Conservation (phyloP, 192 early-diverging fungal species). For the Umbelopsis sp. region DNA sequence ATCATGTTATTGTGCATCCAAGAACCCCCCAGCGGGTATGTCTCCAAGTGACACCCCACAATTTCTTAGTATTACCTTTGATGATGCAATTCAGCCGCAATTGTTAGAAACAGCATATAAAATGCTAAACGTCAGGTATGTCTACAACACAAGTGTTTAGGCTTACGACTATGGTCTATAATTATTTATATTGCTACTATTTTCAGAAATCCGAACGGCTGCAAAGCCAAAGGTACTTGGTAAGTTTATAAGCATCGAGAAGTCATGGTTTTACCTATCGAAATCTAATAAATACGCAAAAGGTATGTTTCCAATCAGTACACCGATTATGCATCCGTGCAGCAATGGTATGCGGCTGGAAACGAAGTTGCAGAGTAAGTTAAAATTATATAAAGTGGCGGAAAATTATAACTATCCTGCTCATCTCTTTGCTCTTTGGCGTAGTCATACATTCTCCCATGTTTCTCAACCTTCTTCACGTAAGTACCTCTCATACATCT, state of each 20-base stretch:
- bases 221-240: slow-evolving; percentile 62
- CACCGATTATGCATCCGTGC: slow-evolving; percentile 60
- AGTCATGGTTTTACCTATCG: background rate
- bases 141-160: background rate
- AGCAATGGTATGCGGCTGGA: slow-evolving; percentile 62
- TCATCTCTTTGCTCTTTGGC: background rate
- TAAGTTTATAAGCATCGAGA: background rate
- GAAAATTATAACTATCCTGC: background rate
- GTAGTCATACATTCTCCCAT: slow-evolving; percentile 39
- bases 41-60: slow-evolving; percentile 53
- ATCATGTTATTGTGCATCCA: slow-evolving; percentile 52
- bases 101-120: slow-evolving; percentile 29
- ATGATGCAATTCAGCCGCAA: slow-evolving; percentile 59
- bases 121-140: slow-evolving; percentile 38
- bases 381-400: background rate
- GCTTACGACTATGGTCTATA: no score
- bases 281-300: background rate
- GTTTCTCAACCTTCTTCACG: slow-evolving; percentile 33
- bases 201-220: slow-evolving; percentile 60
- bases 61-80: slow-evolving; percentile 62
- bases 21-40: slow-evolving; percentile 49
- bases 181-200: slow-evolving; percentile 3
- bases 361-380: slow-evolving; percentile 61
- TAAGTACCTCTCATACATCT: slow-evolving; percentile 1
- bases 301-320: slow-evolving; percentile 61